These are phyloP conservation scores for Acmispon strigosus DNA, from an alignment of 306 rosid species.

Conservation along the genomic window DNA sequence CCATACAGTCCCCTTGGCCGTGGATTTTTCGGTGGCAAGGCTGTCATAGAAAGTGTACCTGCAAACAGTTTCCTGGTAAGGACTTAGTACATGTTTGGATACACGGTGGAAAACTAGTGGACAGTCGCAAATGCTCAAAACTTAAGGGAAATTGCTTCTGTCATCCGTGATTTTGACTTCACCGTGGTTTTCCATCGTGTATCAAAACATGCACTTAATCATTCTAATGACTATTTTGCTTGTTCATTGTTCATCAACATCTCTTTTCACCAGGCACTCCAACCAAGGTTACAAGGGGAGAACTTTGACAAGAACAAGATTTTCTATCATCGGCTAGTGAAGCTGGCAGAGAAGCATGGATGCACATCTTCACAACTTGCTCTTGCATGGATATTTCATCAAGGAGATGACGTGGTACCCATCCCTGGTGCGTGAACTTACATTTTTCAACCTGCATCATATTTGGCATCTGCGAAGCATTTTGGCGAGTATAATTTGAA, in stretches of 20 bases:
- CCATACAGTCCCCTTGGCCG: conserved; percentile 88
- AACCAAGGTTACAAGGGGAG: conserved; percentile 57
- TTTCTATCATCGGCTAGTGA: conserved; percentile 32
- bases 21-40: conserved; percentile 84
- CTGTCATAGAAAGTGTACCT: conserved; percentile 52
- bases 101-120: too few relatives aligned
- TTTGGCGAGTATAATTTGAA: neutral
- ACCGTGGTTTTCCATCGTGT: too few relatives aligned
- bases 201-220: too few relatives aligned
- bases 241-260: neutral
- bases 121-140: too few relatives aligned
- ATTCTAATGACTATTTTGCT: neutral
- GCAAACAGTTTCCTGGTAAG: conserved; percentile 43
- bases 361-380: conserved; percentile 57
- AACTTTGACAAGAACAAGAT: conserved; percentile 56
- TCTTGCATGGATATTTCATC: conserved; percentile 62
- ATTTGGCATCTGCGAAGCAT: neutral
- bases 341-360: conserved; percentile 48
- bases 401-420: conserved; percentile 58
- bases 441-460: neutral
- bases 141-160: too few relatives aligned
- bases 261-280: conserved; percentile 28
- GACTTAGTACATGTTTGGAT: too few relatives aligned
- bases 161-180: too few relatives aligned
- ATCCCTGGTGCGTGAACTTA: conserved; percentile 53